Evolutionary conservation across 768 basidiomycete genomes (phyloP).

Genomic region (Pleurotus citrinopileatus): DNA sequence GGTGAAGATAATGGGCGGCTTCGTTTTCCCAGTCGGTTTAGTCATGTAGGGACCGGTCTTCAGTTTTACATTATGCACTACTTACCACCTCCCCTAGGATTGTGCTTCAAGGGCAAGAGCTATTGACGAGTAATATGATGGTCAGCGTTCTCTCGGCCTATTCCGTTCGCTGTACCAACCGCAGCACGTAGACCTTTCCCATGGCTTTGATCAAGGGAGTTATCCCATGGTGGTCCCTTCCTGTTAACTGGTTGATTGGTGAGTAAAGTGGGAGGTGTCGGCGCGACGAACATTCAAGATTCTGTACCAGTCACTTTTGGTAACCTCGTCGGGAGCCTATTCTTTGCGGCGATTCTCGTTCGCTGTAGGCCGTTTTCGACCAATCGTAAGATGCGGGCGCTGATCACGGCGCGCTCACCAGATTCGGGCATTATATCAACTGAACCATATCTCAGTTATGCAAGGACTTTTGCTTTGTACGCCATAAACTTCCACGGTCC

Average conservation of each 20-base stretch:
- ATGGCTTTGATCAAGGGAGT: constrained; percentile 63
- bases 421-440: constrained; percentile 58
- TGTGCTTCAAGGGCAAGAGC: constrained; percentile 64
- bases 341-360: constrained; percentile 65
- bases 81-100: constrained; percentile 44
- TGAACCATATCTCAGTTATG: constrained; percentile 55
- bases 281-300: too few relatives aligned
- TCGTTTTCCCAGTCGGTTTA: constrained; percentile 76
- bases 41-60: constrained; percentile 59
- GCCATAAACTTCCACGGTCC: constrained; percentile 18
- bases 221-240: constrained; percentile 69
- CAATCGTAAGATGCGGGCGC: not conserved
- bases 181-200: constrained; percentile 50
- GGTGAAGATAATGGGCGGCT: constrained; percentile 61
- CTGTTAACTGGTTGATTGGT: constrained; percentile 71
- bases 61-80: not conserved
- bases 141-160: constrained; percentile 28
- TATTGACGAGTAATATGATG: constrained; percentile 79
- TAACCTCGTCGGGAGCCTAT: constrained; percentile 66
- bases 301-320: constrained; percentile 63
- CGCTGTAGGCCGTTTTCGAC: constrained; percentile 48
- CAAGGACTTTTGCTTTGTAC: constrained; percentile 56
- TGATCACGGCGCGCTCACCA: constrained; percentile 21
- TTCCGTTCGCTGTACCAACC: not conserved
- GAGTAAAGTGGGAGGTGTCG: too few relatives aligned